phyloP scores from a whole-genome alignment of 805 yeast genomes.

The Candida chauliodis region DNA sequence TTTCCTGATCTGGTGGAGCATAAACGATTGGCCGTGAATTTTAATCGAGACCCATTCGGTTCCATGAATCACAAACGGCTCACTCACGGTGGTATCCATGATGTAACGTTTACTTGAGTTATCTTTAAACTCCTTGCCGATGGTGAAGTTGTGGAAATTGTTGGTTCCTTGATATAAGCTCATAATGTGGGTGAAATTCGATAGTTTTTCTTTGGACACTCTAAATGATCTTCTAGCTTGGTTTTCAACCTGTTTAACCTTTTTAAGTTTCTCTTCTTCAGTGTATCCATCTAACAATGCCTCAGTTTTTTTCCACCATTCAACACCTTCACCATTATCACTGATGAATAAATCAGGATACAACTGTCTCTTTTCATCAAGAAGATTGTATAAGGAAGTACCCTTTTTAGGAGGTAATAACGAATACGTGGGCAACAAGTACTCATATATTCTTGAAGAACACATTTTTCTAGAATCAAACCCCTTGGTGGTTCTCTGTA shows the following conservation, averaged over 20 bases:
- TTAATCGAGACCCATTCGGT: slow-evolving; percentile 96
- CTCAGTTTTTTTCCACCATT: slow-evolving; percentile 65
- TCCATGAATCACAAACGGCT: slow-evolving; percentile 86
- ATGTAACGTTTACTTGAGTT: slow-evolving; percentile 82
- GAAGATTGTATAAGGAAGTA: slow-evolving; percentile 58
- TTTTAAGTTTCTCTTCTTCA: slow-evolving; percentile 28
- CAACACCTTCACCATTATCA: slow-evolving; percentile 63
- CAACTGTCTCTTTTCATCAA: slow-evolving; percentile 48
- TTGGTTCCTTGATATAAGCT: slow-evolving; percentile 78
- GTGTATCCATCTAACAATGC: slow-evolving; percentile 18
- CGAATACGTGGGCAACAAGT: slow-evolving; percentile 86
- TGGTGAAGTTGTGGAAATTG: slow-evolving; percentile 85
- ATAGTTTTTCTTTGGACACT: slow-evolving; percentile 58
- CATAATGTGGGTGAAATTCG: slow-evolving; percentile 64
- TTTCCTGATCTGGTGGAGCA: slow-evolving; percentile 96
- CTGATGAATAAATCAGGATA: slow-evolving; percentile 54
- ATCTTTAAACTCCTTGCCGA: slow-evolving; percentile 79
- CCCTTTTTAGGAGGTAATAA: slow-evolving; percentile 87
- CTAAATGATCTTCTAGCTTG: slow-evolving; percentile 66
- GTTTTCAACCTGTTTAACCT: slow-evolving; percentile 62
- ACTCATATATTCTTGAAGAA: slow-evolving; percentile 93
- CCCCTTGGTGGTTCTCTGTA: slow-evolving; percentile 79
- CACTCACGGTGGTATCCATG: slow-evolving; percentile 74
- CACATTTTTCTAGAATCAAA: slow-evolving; percentile 96
- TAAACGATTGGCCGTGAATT: slow-evolving; percentile 96